Evolutionary conservation across 441 rosid species (phyloP).

Genomic region (Jatropha podagrica): DNA sequence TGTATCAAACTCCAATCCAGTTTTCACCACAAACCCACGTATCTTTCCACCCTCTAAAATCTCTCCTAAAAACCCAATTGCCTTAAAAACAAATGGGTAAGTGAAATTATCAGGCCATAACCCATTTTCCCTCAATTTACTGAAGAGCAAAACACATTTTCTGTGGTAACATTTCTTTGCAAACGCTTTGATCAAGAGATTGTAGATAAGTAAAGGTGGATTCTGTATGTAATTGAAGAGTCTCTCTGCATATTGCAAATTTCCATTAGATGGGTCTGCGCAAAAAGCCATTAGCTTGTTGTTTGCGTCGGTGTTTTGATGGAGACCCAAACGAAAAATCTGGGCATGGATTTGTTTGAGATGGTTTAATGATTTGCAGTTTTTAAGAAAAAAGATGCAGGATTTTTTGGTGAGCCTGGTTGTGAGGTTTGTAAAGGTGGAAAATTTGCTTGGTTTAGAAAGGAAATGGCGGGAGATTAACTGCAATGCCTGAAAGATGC

Average conservation of each 20-base stretch:
- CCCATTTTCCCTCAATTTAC: constrained; percentile 42
- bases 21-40: constrained; percentile 51
- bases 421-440: constrained; percentile 2
- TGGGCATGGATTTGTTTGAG: constrained; percentile 43
- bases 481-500: not conserved
- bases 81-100: constrained; percentile 58
- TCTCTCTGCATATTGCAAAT: constrained; percentile 29
- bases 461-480: constrained; percentile 1
- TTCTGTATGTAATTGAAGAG: constrained; percentile 18
- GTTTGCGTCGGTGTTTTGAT: constrained; percentile 28
- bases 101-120: constrained; percentile 65
- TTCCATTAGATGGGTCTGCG: constrained; percentile 28
- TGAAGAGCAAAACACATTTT: constrained; percentile 40
- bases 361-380: constrained; percentile 34
- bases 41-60: constrained; percentile 40
- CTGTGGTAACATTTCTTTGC: constrained; percentile 39
- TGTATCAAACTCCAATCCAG: constrained; percentile 48
- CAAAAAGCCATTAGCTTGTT: constrained; percentile 40
- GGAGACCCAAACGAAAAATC: constrained; percentile 38
- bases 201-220: constrained; percentile 42
- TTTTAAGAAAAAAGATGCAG: constrained; percentile 34
- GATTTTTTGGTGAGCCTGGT: constrained; percentile 20
- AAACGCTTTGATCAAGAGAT: constrained; percentile 51
- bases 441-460: not conserved
- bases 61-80: constrained; percentile 44